Percentiles rank a stretch among this genome's conserved stretches.
These are phyloP conservation scores for Crotalaria pallida DNA, from an alignment of 306 rosid genomes.

Conservation along the genomic window DNA sequence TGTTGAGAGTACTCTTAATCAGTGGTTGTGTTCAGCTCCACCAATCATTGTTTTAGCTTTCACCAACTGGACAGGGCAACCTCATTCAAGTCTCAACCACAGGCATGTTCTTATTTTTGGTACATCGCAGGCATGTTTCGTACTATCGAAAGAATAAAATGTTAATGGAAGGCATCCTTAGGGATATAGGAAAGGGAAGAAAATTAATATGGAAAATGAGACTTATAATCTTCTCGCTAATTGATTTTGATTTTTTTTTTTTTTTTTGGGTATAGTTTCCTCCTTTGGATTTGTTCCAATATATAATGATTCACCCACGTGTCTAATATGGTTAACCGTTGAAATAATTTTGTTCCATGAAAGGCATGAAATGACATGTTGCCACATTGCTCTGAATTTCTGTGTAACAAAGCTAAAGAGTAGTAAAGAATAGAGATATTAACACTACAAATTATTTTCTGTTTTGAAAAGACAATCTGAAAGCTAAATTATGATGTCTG, in stretches of 20 bases:
- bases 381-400: neutral
- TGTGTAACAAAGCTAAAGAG: neutral
- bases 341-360: neutral
- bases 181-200: neutral
- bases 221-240: neutral
- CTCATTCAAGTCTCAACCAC: slow-evolving; percentile 13
- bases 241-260: neutral
- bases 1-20: neutral
- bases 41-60: slow-evolving; percentile 16
- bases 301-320: neutral
- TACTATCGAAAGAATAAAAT: slow-evolving; percentile 25
- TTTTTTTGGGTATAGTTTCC: neutral
- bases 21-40: slow-evolving; percentile 13
- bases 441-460: neutral
- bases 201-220: neutral
- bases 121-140: neutral
- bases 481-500: neutral
- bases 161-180: slow-evolving; percentile 3
- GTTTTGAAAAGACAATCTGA: neutral
- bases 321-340: neutral
- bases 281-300: neutral
- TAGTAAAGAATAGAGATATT: neutral
- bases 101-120: neutral
- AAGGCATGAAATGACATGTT: too few species aligned
- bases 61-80: neutral